Evolutionary conservation across 345 rosid species (phyloP).

Genomic region (Hevea brasiliensis): DNA sequence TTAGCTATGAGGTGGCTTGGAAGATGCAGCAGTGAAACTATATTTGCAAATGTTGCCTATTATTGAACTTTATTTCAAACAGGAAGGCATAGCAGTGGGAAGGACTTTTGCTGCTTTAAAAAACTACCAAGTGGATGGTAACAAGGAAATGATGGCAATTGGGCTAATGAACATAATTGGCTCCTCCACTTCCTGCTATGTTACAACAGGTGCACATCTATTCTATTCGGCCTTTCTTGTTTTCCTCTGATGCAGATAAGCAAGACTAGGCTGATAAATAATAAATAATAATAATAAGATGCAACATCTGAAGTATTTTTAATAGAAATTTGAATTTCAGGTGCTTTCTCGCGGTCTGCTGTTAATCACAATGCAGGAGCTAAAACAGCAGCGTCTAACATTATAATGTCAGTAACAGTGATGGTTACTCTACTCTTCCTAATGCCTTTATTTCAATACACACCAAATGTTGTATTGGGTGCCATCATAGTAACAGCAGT

Average conservation of each 20-base stretch:
- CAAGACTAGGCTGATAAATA: no score
- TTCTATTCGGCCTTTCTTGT: neutral
- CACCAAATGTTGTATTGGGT: constrained; percentile 86
- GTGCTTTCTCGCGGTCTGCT: constrained; percentile 93
- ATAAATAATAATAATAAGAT: neutral
- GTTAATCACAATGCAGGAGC: constrained; percentile 94
- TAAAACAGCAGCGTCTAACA: constrained; percentile 88
- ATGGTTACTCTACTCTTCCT: constrained; percentile 92
- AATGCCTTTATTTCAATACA: constrained; percentile 93
- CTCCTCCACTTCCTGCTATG: constrained; percentile 90
- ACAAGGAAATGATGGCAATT: constrained; percentile 98
- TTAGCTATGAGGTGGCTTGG: no score
- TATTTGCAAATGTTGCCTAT: no score
- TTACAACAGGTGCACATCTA: constrained; percentile 56
- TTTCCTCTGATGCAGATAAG: no score
- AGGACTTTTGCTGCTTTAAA: constrained; percentile 90
- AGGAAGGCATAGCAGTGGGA: constrained; percentile 99
- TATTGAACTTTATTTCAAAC: constrained; percentile 22
- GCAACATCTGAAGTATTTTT: neutral
- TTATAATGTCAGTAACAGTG: constrained; percentile 85
- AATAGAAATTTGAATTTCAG: constrained; percentile 30
- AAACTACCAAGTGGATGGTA: constrained; percentile 88
- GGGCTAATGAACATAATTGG: constrained; percentile 95
- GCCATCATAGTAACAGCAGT: constrained; percentile 94
- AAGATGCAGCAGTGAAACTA: no score